Evolutionary conservation across 164 flowering plant species (phyloP), one percentile per base, ranked within the genome.

Genomic region (Dillenia suffruticosa): DNA sequence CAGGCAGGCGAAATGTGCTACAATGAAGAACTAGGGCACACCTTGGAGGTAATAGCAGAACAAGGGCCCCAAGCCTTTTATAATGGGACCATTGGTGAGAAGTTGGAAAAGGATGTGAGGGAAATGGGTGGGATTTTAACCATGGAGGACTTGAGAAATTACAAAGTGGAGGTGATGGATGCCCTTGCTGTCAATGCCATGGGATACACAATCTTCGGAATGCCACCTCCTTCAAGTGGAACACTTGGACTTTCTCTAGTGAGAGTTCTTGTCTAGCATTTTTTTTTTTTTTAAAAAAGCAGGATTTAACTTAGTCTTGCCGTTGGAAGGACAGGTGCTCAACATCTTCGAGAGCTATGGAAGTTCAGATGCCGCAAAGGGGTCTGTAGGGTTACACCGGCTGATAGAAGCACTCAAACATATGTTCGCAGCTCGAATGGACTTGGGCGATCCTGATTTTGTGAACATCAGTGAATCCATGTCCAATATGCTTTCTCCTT

Each of bases 161-260:
- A 95, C 70, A 76, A 67, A 59, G 98, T 88, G 14, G 65, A 76
- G 9, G 82, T 84, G 14, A 75, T 40, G 12, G 82, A 88, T 58
- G 92, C 97, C 17, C 61, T 90, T 73, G 62, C 76, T 48, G 84
- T 76, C 5, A 70, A 87, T 65, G 81, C 52, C 2, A 73, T 90
- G 92, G 96, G 96, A 1, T 86, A 80, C 76, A 82, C 81, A 10
- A 67, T 92, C 3, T 63, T 81, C 12, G 99, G 99, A 70, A 89
- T 95, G 99, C 96, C 94, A 0, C 97, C 92, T 61, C 99, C 99
- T 69, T 95, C 99, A 12, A 92, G 97, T 77, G 99, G 99, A 57
- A 89, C 96, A 5, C 71, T 85, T 6, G 97, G 92, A 45, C 62
- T 95, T 55, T 66, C 97, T 61, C 63, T 95, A 83, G 97, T 89